Conservation (phyloP, 805 yeast species). For the Wickerhamiella parazyma region DNA sequence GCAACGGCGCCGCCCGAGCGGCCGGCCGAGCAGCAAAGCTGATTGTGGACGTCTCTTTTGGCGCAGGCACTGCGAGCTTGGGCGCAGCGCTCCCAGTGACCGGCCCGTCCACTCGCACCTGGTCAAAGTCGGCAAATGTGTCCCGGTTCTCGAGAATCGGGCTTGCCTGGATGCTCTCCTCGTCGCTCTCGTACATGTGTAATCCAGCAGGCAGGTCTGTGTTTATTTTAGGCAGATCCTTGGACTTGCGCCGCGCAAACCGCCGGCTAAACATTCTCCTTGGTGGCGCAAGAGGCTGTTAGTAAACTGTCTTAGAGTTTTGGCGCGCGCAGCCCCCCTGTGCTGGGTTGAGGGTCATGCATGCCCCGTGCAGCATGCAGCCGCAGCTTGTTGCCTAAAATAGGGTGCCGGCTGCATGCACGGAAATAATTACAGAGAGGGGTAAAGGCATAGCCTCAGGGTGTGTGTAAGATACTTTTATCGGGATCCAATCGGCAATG, state of each 20-base stretch:
- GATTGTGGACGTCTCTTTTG: slow-evolving; percentile 3
- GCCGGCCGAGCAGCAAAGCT: slow-evolving; percentile 1
- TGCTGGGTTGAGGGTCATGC: background rate
- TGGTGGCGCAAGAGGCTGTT: background rate
- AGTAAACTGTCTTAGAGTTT: background rate
- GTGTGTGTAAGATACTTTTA: too few species aligned
- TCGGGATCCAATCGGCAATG: too few species aligned
- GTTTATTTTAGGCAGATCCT: background rate
- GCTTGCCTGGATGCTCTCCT: slow-evolving; percentile 8
- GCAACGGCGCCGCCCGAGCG: background rate
- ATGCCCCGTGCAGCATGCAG: background rate
- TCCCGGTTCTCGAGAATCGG: slow-evolving; percentile 3
- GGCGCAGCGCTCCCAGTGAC: background rate
- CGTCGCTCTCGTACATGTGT: slow-evolving; percentile 7
- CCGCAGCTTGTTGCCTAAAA: background rate
- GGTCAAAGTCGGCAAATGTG: slow-evolving; percentile 2
- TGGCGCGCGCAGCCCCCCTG: background rate
- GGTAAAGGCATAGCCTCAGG: too few species aligned
- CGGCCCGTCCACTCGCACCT: slow-evolving; percentile 1
- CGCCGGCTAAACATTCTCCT: background rate
- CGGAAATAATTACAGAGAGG: too few species aligned
- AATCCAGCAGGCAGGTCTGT: background rate
- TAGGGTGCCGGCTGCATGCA: too few species aligned
- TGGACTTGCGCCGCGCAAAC: background rate
- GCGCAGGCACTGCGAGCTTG: background rate